These are phyloP conservation scores for Arthroderma sp. DNA, from an alignment of 2,329 filamentous ascomycete species.

Conservation along the genomic window DNA sequence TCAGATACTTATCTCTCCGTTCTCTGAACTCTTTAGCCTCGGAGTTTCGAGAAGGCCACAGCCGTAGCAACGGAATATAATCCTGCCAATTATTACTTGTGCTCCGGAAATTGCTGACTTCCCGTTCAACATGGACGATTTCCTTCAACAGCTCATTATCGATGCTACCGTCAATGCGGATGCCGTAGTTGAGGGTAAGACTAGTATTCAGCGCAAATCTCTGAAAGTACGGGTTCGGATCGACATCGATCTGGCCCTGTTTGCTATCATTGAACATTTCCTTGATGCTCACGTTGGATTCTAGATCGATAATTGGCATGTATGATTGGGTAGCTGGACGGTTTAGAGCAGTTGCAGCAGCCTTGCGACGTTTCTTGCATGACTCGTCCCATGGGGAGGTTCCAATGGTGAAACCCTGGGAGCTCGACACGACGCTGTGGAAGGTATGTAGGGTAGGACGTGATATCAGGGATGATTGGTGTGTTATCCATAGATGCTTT, in stretches of 20 bases:
- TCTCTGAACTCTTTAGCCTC: conserved; percentile 52
- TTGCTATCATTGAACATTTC: conserved; percentile 55
- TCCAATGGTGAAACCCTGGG: conserved; percentile 69
- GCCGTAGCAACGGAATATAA: conserved; percentile 61
- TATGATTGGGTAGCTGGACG: conserved; percentile 63
- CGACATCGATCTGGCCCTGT: conserved; percentile 49
- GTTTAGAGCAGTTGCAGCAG: conserved; percentile 65
- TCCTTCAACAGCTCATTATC: conserved; percentile 56
- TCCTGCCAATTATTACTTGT: conserved; percentile 79
- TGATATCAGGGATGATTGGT: conserved; percentile 65
- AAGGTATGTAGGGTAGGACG: conserved; percentile 70
- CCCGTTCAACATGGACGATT: conserved; percentile 62
- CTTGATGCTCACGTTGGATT: conserved; percentile 57
- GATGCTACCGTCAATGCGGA: conserved; percentile 58
- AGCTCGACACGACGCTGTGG: conserved; percentile 62
- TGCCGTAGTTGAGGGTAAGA: conserved; percentile 66
- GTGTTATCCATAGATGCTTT: conserved; percentile 59
- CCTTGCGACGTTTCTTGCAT: conserved; percentile 63
- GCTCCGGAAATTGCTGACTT: conserved; percentile 61
- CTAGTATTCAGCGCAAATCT: conserved; percentile 65
- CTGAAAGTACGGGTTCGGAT: conserved; percentile 61
- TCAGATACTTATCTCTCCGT: conserved; percentile 55
- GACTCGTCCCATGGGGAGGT: conserved; percentile 76
- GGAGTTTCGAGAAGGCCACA: conserved; percentile 49
- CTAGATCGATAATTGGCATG: conserved; percentile 70